phyloP scores from a whole-genome alignment of 2,329 filamentous ascomycete species.

The Aspergillus spinulosporus region DNA sequence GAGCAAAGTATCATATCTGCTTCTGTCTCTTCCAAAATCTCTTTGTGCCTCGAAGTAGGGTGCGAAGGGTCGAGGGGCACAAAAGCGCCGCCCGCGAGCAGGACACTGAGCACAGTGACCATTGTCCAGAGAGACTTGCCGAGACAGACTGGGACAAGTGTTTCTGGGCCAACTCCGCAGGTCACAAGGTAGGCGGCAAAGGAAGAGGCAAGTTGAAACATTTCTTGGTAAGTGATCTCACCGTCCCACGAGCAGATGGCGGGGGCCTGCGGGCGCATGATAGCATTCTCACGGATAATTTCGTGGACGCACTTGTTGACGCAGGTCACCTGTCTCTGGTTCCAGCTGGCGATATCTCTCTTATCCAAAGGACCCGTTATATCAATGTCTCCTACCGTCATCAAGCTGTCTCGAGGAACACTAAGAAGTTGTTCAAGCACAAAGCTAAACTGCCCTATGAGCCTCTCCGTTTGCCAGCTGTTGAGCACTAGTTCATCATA shows the following conservation, averaged over 20 bases:
- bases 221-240: slow-evolving; percentile 34
- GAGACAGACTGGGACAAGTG: slow-evolving; percentile 35
- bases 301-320: slow-evolving; percentile 37
- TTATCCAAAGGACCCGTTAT: slow-evolving; percentile 37
- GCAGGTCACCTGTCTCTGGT: slow-evolving; percentile 25
- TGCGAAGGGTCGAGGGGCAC: slow-evolving; percentile 39
- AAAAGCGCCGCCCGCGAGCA: slow-evolving; percentile 38
- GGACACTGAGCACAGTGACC: slow-evolving; percentile 34
- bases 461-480: slow-evolving; percentile 53
- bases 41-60: slow-evolving; percentile 34
- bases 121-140: slow-evolving; percentile 39
- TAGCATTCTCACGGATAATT: slow-evolving; percentile 30
- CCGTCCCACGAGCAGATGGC: slow-evolving; percentile 42
- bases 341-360: slow-evolving; percentile 35
- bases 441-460: slow-evolving; percentile 53
- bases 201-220: slow-evolving; percentile 31
- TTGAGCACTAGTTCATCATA: slow-evolving; percentile 64
- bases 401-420: slow-evolving; percentile 22
- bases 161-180: slow-evolving; percentile 34
- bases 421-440: slow-evolving; percentile 38
- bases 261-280: slow-evolving; percentile 29
- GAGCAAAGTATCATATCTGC: slow-evolving; percentile 37
- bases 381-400: slow-evolving; percentile 32
- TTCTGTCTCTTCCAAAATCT: slow-evolving; percentile 34
- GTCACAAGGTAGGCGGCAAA: slow-evolving; percentile 34